Base-by-base conservation (phyloP, 495 filamentous ascomycete species). In the Daldinia decipiens region DNA sequence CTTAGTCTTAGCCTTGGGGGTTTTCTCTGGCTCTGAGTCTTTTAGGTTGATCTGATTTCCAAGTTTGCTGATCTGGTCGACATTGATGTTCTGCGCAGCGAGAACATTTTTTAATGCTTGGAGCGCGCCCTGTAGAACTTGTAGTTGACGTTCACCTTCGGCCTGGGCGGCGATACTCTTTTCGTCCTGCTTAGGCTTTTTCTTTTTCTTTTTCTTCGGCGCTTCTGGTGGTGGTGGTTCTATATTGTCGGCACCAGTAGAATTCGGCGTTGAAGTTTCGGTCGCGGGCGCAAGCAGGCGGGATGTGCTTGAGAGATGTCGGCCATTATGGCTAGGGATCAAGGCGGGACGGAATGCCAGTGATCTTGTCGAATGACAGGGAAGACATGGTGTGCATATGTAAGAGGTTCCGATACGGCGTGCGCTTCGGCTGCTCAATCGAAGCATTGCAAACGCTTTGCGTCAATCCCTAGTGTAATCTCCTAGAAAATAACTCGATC, bases 371-470 rank as follows among this genome's bases (percentile, higher is more conserved):
- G 61, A 39, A 19, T 52, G 55, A 9, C 67, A 57, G 15, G 55
- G 54, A 40, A 70, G 43, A 61, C 75, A 75, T 63, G 70, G 68
- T 24, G 70, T 59, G 70, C 75, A 77, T 63, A 77, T 62, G 45
- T 73, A 73, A 0, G 75, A 69, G 6, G 62, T 65, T 47, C 70
- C 65, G 59, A 75, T 63, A 61, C 73, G 73, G n/a, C 57, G 55
- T 21, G 67, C 62, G 55, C 62, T 62, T 15, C 62, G 62, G 21
- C 75, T 69, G 43, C 72, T 64, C 64, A 77, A 65, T 73, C 47
- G 75, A 62, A 77, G 75, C 75, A 77, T 77, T 72, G 75, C 75
- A 75, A 72, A 62, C 38, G 59, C 56, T 55, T 45, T 72, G 61
- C 40, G 59, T 55, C 39, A 40, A 50, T 34, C n/a, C 36, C 32